These are phyloP conservation scores for Volvox carteri DNA, from an alignment of 163 green algal genomes.

Conservation along the genomic window DNA sequence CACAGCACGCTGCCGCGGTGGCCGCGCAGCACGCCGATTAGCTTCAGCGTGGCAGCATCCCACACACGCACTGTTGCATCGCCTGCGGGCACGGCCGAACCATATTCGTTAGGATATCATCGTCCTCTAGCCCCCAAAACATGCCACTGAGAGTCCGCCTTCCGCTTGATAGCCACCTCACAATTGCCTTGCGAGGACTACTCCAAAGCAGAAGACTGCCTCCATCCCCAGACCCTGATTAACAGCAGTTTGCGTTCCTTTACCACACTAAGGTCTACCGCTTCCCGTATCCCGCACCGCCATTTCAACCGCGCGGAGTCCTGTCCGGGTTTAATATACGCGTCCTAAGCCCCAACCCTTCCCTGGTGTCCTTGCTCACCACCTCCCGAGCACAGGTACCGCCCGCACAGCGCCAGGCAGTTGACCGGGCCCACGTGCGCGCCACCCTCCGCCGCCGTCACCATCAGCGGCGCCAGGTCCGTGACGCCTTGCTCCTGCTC, in stretches of 20 bases:
- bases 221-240: no score
- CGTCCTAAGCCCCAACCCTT: neutral
- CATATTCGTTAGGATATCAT: no score
- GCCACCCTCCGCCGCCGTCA: slow-evolving; percentile 62
- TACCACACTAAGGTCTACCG: no score
- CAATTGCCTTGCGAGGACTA: no score
- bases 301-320: no score
- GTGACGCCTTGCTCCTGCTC: slow-evolving; percentile 26
- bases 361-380: slow-evolving; percentile 79
- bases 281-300: no score
- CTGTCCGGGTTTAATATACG: no score
- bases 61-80: slow-evolving; percentile 91
- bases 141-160: no score
- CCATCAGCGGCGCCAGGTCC: slow-evolving; percentile 50
- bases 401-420: slow-evolving; percentile 71
- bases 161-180: no score
- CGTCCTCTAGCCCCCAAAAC: no score
- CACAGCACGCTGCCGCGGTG: slow-evolving; percentile 91
- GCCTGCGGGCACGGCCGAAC: slow-evolving; percentile 49
- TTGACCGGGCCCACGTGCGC: slow-evolving; percentile 83
- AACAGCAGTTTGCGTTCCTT: no score
- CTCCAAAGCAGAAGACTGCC: no score
- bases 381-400: slow-evolving; percentile 76
- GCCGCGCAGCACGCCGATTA: slow-evolving; percentile 83
- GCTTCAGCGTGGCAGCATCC: slow-evolving; percentile 72